Conservation (phyloP, 345 rosid species). For the Microthlaspi erraticum region DNA sequence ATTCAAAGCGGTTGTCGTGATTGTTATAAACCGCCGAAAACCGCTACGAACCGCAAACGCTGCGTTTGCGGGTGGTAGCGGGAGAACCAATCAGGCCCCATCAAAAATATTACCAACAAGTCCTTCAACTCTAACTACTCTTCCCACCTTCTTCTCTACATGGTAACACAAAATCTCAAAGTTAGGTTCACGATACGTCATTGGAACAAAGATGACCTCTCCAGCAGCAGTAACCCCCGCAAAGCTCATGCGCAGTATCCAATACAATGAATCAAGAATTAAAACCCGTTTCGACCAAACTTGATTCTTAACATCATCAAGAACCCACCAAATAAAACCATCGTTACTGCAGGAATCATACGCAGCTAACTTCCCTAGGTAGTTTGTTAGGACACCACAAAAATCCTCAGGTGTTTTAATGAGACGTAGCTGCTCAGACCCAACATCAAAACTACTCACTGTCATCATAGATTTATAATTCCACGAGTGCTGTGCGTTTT, state of each 20-base stretch:
- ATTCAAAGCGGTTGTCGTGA: too few relatives aligned
- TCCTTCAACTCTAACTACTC: neutral
- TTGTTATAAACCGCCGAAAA: too few relatives aligned
- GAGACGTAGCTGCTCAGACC: slow-evolving; percentile 1
- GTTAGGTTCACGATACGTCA: neutral
- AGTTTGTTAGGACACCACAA: neutral
- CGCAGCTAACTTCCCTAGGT: slow-evolving; percentile 14
- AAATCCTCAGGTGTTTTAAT: neutral
- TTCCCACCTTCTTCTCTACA: slow-evolving; percentile 5
- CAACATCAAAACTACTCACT: slow-evolving; percentile 13
- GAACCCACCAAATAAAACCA: neutral
- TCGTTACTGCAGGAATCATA: neutral
- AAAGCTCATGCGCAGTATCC: neutral
- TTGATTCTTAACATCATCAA: slow-evolving; percentile 2
- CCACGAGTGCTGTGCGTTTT: neutral
- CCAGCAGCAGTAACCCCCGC: neutral
- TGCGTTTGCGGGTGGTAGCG: too few relatives aligned
- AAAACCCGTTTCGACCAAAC: neutral
- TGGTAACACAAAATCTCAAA: neutral
- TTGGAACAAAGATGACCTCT: neutral
- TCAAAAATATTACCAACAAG: neutral
- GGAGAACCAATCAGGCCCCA: too few relatives aligned
- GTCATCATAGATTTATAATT: neutral
- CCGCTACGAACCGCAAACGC: too few relatives aligned
- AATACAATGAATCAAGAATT: neutral